These are phyloP conservation scores for Aspergillus nidulans DNA, from an alignment of 495 filamentous ascomycete genomes.

Conservation along the genomic window DNA sequence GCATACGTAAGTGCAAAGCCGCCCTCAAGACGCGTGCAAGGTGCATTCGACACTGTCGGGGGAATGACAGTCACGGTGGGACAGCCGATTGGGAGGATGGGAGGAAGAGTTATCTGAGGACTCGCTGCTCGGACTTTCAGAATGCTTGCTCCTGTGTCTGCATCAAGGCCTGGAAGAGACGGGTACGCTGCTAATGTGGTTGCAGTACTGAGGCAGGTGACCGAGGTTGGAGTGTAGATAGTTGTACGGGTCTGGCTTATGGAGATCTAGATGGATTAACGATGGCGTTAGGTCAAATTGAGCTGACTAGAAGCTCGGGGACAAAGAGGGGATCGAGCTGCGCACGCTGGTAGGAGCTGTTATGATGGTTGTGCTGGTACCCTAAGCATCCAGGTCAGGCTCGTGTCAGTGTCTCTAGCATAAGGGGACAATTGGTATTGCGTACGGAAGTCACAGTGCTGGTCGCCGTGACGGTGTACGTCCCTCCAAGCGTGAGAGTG, in stretches of 20 bases:
- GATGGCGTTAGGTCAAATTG: too few relatives aligned
- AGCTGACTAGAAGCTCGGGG: too few relatives aligned
- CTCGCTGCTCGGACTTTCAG: not conserved
- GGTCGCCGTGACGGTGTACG: slow-evolving; percentile 2
- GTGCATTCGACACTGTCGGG: not conserved
- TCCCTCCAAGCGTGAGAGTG: slow-evolving; percentile 3
- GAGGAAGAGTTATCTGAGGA: not conserved
- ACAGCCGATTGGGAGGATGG: not conserved
- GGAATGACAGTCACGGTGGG: not conserved
- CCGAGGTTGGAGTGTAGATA: not conserved
- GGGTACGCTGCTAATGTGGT: slow-evolving; percentile 2
- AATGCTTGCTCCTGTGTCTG: not conserved
- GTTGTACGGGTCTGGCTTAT: not conserved
- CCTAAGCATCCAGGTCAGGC: not conserved
- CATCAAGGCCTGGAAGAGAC: too few relatives aligned
- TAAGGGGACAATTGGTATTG: not conserved
- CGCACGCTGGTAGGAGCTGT: slow-evolving; percentile 1
- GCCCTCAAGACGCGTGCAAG: not conserved
- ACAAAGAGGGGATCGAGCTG: not conserved
- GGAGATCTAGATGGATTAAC: not conserved
- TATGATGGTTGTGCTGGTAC: not conserved
- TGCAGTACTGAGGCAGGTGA: slow-evolving; percentile 5
- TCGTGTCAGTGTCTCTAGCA: not conserved
- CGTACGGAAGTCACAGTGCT: slow-evolving; percentile 9
- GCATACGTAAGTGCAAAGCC: slow-evolving; percentile 2